Evolutionary conservation across 1,284 basidiomycete genomes (phyloP).

Genomic region (Leccinum pallidistipes): DNA sequence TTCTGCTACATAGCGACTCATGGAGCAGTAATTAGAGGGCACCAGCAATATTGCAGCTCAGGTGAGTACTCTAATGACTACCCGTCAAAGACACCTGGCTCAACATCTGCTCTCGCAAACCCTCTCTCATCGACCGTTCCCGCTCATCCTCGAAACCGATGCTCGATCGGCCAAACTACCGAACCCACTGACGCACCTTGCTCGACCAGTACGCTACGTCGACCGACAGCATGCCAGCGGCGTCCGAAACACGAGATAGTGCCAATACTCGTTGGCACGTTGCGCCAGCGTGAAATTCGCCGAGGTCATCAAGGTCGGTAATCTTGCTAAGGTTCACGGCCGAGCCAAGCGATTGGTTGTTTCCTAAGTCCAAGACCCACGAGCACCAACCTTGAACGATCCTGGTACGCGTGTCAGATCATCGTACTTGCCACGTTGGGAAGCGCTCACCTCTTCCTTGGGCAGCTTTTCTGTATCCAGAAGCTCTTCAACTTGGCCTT

Average conservation of each 20-base stretch:
- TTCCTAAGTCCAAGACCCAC: no score
- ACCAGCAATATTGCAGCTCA: no score
- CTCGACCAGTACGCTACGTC: conserved; percentile 57
- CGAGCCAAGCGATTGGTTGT: conserved; percentile 44
- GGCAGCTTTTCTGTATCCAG: no score
- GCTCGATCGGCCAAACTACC: conserved; percentile 34
- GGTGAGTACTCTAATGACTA: no score
- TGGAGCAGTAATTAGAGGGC: no score
- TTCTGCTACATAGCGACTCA: no score
- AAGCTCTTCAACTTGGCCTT: no score
- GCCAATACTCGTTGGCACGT: conserved; percentile 47
- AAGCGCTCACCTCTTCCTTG: no score
- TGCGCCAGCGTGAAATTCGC: conserved; percentile 38
- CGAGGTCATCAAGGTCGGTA: conserved; percentile 38
- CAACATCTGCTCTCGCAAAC: conserved; percentile 55
- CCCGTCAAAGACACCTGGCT: conserved; percentile 42
- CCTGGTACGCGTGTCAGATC: no score
- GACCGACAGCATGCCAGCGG: conserved; percentile 46
- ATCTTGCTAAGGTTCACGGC: conserved; percentile 82
- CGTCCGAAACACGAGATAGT: conserved; percentile 53
- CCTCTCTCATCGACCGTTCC: conserved; percentile 55
- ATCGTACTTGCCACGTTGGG: no score
- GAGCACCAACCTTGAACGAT: no score
- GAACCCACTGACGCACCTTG: conserved; percentile 50
- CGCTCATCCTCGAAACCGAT: conserved; percentile 60